Conservation (phyloP, 177 flowering plant species). For the Vitis hybrid region DNA sequence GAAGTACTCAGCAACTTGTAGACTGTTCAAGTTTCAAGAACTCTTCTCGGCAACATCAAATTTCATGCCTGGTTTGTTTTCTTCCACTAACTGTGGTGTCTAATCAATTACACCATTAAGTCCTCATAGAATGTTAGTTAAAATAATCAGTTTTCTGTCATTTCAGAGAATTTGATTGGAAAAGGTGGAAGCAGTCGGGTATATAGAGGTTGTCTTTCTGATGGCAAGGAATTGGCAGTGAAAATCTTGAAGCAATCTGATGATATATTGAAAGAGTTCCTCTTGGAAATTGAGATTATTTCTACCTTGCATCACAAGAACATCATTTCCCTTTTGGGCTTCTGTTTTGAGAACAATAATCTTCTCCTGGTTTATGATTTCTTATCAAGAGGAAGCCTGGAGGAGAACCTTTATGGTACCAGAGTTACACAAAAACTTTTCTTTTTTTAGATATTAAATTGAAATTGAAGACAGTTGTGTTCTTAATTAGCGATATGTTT, state of each 20-base stretch:
- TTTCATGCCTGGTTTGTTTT: constrained; percentile 62
- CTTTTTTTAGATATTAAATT: neutral
- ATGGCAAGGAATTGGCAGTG: constrained; percentile 88
- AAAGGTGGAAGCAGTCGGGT: constrained; percentile 91
- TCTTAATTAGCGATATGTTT: neutral
- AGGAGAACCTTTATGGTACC: constrained; percentile 91
- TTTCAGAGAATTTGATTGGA: constrained; percentile 82
- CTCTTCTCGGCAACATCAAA: constrained; percentile 71
- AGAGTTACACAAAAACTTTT: neutral
- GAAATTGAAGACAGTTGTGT: neutral
- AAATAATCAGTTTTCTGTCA: constrained; percentile 1
- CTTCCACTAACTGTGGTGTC: neutral
- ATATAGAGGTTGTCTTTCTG: constrained; percentile 76
- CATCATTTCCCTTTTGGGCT: constrained; percentile 78
- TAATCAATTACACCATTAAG: neutral
- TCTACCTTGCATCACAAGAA: constrained; percentile 75
- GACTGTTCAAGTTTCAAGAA: constrained; percentile 68
- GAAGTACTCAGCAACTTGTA: constrained; percentile 75
- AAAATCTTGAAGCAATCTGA: constrained; percentile 77
- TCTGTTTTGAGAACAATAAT: constrained; percentile 70
- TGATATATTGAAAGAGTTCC: constrained; percentile 64
- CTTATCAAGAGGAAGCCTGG: constrained; percentile 85
- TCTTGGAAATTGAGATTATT: constrained; percentile 80
- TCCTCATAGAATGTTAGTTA: neutral
- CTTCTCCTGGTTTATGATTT: constrained; percentile 86